These are phyloP conservation scores for Mortierella sp. DNA, from an alignment of 371 early-diverging fungal species.

Conservation along the genomic window DNA sequence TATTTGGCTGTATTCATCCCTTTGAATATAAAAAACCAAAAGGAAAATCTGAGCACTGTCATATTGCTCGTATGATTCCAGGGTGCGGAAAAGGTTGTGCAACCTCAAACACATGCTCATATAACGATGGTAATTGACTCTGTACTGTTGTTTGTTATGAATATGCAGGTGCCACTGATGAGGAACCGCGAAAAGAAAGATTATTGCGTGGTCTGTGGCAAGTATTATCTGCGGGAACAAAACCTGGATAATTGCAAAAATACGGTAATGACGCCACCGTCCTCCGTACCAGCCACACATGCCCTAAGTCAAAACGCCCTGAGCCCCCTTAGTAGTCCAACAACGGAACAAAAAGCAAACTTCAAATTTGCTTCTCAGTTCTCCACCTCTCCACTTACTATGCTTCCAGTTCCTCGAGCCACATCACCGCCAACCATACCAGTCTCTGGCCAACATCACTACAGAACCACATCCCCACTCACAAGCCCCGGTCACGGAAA, in stretches of 20 bases:
- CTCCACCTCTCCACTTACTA: slow-evolving; percentile 11
- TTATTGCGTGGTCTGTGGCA: slow-evolving; percentile 75
- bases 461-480: slow-evolving; percentile 24
- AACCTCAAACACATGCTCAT: slow-evolving; percentile 18
- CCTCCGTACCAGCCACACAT: background rate
- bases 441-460: background rate
- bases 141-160: background rate
- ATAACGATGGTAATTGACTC: background rate
- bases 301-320: background rate
- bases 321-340: background rate
- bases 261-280: slow-evolving; percentile 4
- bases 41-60: slow-evolving; percentile 4
- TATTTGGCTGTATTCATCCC: background rate
- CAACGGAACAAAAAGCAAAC: background rate
- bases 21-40: background rate
- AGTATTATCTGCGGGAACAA: slow-evolving; percentile 32
- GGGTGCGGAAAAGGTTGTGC: background rate
- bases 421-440: slow-evolving; percentile 7
- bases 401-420: slow-evolving; percentile 12
- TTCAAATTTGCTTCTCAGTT: slow-evolving; percentile 11
- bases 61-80: slow-evolving; percentile 8
- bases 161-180: slow-evolving; percentile 71
- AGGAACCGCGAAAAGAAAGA: slow-evolving; percentile 70
- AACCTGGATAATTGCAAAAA: slow-evolving; percentile 30
- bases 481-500: slow-evolving; percentile 18